Percentiles rank a stretch among this genome's conserved stretches.
These are phyloP conservation scores for Neurospora sp. DNA, from an alignment of 2,329 filamentous ascomycete species.

Conservation along the genomic window DNA sequence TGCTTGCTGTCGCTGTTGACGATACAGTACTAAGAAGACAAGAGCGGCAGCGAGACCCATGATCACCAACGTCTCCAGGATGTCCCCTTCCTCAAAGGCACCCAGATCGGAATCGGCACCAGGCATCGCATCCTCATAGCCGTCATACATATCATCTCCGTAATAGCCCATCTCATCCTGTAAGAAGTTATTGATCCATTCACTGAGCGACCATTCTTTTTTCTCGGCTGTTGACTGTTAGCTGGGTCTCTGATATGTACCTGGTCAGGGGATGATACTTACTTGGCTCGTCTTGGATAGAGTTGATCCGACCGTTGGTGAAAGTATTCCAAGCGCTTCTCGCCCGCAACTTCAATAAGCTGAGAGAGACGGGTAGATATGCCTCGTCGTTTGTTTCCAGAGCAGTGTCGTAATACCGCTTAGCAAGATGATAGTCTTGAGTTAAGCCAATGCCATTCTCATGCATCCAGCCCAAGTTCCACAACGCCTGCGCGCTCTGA, in stretches of 20 bases:
- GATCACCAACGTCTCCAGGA: conserved; percentile 79
- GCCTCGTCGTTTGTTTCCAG: conserved; percentile 87
- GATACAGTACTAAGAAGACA: conserved; percentile 71
- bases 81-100: conserved; percentile 9
- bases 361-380: conserved; percentile 84
- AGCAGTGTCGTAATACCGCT: conserved; percentile 89
- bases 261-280: conserved; percentile 25
- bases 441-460: conserved; percentile 89
- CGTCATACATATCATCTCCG: conserved; percentile 48
- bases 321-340: conserved; percentile 92
- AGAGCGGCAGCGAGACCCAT: conserved; percentile 65
- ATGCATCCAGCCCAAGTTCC: conserved; percentile 99
- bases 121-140: conserved; percentile 46
- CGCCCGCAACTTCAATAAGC: conserved; percentile 71
- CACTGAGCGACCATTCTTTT: conserved; percentile 66
- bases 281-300: conserved; percentile 83
- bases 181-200: conserved; percentile 83
- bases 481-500: conserved; percentile 88
- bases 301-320: conserved; percentile 82
- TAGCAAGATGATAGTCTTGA: conserved; percentile 95
- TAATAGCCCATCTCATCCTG: conserved; percentile 58
- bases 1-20: conserved; percentile 57
- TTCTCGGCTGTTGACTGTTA: conserved; percentile 44
- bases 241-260: background rate
- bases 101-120: conserved; percentile 62